Percentiles rank a stretch among this genome's conserved stretches.
phyloP scores from a whole-genome alignment of 75 land plant genomes.

The Ceratopteris richardii region DNA sequence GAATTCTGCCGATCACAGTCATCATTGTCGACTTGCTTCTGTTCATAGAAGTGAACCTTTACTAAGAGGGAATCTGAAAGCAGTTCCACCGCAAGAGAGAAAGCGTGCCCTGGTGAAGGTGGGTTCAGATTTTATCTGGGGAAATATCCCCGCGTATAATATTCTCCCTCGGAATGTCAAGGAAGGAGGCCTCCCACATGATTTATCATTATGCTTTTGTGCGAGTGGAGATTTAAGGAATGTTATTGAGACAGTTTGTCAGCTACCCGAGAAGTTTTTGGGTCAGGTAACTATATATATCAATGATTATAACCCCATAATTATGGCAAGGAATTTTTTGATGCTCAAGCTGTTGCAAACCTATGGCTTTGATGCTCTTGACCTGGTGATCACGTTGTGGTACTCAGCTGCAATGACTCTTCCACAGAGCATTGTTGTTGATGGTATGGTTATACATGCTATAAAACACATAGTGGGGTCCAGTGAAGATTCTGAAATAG shows the following conservation, averaged over 20 bases:
- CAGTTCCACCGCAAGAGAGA: too few relatives aligned
- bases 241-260: constrained; percentile 2
- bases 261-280: not conserved
- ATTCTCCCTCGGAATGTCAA: not conserved
- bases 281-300: constrained; percentile 1
- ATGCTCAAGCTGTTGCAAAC: constrained; percentile 6
- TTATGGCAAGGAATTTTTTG: constrained; percentile 5
- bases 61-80: too few relatives aligned
- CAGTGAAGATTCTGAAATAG: not conserved
- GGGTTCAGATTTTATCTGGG: constrained; percentile 1
- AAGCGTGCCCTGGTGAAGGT: not conserved
- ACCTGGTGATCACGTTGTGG: not conserved
- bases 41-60: too few relatives aligned
- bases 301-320: constrained; percentile 3
- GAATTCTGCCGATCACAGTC: not conserved
- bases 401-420: constrained; percentile 3
- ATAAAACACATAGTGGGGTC: not conserved
- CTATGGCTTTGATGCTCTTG: constrained; percentile 3
- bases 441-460: not conserved
- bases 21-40: too few relatives aligned
- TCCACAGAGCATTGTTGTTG: not conserved
- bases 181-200: too few relatives aligned
- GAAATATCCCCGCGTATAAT: constrained; percentile 4
- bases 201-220: not conserved
- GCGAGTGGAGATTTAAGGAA: constrained; percentile 4